These are phyloP conservation scores for Mortierella sp. DNA, from an alignment of 371 early-diverging fungal genomes.

Conservation along the genomic window DNA sequence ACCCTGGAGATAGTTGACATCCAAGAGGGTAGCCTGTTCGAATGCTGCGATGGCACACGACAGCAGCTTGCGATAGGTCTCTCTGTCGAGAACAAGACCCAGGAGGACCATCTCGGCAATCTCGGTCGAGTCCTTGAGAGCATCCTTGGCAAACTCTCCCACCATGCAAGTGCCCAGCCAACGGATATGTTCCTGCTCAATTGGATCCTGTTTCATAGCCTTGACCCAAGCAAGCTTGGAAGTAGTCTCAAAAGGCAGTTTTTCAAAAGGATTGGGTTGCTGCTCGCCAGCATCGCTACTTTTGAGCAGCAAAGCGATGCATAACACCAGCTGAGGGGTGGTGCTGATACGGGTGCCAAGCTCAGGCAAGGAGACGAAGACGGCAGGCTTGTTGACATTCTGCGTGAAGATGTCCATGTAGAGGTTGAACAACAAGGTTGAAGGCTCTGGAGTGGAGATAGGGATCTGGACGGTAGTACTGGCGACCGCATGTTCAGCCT, in stretches of 20 bases:
- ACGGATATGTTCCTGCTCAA: too few relatives aligned
- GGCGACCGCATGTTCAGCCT: not conserved
- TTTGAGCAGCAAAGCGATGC: not conserved
- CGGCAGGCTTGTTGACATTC: not conserved
- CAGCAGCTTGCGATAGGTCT: not conserved
- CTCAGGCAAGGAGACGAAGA: not conserved
- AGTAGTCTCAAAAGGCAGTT: not conserved
- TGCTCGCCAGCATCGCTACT: too few relatives aligned
- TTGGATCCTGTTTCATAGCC: not conserved
- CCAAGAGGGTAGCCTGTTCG: not conserved
- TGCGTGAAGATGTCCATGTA: not conserved
- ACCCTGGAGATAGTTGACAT: conserved; percentile 3
- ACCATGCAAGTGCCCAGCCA: too few relatives aligned
- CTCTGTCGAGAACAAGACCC: too few relatives aligned
- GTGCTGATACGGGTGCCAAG: not conserved
- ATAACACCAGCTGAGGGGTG: not conserved
- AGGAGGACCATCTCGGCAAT: too few relatives aligned
- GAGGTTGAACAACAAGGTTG: not conserved
- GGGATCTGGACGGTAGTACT: not conserved
- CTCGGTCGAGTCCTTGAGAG: too few relatives aligned
- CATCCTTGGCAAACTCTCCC: too few relatives aligned
- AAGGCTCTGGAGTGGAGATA: not conserved
- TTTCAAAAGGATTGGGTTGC: not conserved
- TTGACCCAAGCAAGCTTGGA: not conserved
- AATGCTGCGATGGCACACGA: not conserved